Percentiles rank a stretch among this genome's conserved stretches.
These are phyloP conservation scores for Aspergillus mulundensis DNA, from an alignment of 495 filamentous ascomycete genomes.

Conservation along the genomic window DNA sequence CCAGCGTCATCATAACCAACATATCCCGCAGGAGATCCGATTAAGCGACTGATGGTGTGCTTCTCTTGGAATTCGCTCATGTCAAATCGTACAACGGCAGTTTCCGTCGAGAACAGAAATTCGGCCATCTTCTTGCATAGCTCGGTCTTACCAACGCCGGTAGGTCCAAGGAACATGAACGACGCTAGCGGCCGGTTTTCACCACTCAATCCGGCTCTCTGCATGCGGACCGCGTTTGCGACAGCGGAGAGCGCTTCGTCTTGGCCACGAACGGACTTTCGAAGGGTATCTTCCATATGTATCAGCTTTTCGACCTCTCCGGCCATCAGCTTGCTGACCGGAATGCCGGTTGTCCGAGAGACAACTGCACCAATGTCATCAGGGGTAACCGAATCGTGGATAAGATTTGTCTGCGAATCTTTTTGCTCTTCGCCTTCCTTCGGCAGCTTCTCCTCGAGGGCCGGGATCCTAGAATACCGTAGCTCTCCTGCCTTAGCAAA, in stretches of 20 bases:
- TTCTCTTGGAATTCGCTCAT: slow-evolving; percentile 99
- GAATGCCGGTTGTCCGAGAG: slow-evolving; percentile 86
- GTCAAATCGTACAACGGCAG: slow-evolving; percentile 88
- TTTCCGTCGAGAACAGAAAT: slow-evolving; percentile 89
- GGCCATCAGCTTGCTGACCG: slow-evolving; percentile 82
- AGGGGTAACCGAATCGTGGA: slow-evolving; percentile 88
- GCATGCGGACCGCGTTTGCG: slow-evolving; percentile 89
- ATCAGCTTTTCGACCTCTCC: slow-evolving; percentile 91
- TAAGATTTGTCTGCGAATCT: slow-evolving; percentile 51
- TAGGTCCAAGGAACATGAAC: slow-evolving; percentile 97
- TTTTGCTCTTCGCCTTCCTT: slow-evolving; percentile 58
- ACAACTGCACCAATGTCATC: slow-evolving; percentile 94
- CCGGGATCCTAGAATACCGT: slow-evolving; percentile 79
- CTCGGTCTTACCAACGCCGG: slow-evolving; percentile 95
- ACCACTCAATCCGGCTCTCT: slow-evolving; percentile 84
- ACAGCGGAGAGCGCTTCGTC: slow-evolving; percentile 90
- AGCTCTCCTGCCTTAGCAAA: slow-evolving; percentile 86
- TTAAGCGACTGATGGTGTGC: slow-evolving; percentile 88
- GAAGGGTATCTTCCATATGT: slow-evolving; percentile 88
- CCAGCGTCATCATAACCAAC: slow-evolving; percentile 97
- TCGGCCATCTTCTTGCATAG: slow-evolving; percentile 92
- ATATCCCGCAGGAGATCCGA: slow-evolving; percentile 90
- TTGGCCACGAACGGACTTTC: slow-evolving; percentile 82
- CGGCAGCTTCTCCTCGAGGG: slow-evolving; percentile 72
- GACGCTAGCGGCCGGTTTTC: slow-evolving; percentile 88